Evolutionary conservation across 169 alveolate genomes (phyloP).

Genomic region (Cryptosporidium meleagridis): DNA sequence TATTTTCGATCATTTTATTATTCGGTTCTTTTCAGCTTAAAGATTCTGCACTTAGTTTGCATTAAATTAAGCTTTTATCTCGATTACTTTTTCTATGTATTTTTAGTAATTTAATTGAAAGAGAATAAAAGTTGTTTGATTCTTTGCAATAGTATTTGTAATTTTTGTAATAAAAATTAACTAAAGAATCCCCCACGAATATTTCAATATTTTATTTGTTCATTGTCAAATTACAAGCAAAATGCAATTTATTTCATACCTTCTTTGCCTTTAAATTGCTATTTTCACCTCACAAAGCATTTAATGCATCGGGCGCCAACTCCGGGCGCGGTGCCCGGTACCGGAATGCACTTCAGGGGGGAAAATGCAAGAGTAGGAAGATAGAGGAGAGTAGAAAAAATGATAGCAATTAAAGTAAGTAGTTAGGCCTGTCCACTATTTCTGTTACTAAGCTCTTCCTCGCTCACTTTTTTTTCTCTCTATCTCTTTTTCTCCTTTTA

Average conservation of each 20-base stretch:
- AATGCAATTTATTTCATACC: background rate
- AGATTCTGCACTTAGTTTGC: no score
- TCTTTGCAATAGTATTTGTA: no score
- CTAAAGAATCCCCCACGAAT: background rate
- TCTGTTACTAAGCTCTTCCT: background rate
- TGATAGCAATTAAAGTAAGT: background rate
- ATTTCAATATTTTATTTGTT: no score
- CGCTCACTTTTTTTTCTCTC: background rate
- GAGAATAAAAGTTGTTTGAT: background rate
- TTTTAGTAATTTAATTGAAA: background rate
- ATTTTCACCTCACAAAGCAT: background rate
- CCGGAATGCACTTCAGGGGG: background rate
- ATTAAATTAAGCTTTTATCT: background rate
- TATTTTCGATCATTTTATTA: conserved; percentile 18
- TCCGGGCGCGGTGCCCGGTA: background rate
- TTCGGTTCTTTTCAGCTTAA: background rate
- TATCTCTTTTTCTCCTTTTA: background rate
- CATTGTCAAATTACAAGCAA: background rate
- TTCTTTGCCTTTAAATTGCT: background rate
- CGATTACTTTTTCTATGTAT: background rate
- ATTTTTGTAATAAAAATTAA: background rate
- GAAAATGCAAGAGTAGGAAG: background rate
- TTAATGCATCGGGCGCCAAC: background rate
- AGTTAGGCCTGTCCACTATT: background rate
- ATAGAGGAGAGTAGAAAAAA: no score